Percentiles rank a stretch among this genome's conserved stretches.
Conservation (phyloP, 495 filamentous ascomycete species). For the Aspergillus avenaceus region DNA sequence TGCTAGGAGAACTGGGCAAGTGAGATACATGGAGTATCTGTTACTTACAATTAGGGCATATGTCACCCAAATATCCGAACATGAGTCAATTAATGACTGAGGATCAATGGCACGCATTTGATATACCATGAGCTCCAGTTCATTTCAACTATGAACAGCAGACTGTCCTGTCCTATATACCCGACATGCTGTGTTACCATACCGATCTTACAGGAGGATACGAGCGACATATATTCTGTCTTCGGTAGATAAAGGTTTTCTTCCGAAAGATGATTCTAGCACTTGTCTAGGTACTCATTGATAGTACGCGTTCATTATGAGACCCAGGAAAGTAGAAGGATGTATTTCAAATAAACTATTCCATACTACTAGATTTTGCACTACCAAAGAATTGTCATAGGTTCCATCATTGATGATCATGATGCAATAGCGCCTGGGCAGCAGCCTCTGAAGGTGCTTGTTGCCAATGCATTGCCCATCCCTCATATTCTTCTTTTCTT, state of each 20-base stretch:
- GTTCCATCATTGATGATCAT: too few species aligned
- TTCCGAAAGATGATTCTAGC: neutral
- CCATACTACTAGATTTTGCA: neutral
- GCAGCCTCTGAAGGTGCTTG: too few species aligned
- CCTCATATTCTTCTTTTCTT: too few species aligned
- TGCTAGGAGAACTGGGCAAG: conserved; percentile 72
- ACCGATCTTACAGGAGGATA: neutral
- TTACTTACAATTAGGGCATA: neutral
- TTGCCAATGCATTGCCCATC: too few species aligned
- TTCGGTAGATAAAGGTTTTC: neutral
- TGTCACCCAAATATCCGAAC: too few species aligned
- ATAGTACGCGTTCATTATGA: neutral
- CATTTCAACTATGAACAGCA: neutral
- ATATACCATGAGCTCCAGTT: neutral
- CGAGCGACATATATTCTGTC: neutral
- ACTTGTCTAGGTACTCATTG: neutral
- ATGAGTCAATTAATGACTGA: neutral
- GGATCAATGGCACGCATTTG: neutral
- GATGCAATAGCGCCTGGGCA: too few species aligned
- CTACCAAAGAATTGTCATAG: neutral
- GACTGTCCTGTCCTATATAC: neutral
- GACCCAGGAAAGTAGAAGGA: neutral
- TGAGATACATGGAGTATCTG: conserved; percentile 20
- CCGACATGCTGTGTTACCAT: neutral
- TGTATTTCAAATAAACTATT: too few species aligned